phyloP scores from a whole-genome alignment of 345 rosid genomes.

The Boechera retrofracta region DNA sequence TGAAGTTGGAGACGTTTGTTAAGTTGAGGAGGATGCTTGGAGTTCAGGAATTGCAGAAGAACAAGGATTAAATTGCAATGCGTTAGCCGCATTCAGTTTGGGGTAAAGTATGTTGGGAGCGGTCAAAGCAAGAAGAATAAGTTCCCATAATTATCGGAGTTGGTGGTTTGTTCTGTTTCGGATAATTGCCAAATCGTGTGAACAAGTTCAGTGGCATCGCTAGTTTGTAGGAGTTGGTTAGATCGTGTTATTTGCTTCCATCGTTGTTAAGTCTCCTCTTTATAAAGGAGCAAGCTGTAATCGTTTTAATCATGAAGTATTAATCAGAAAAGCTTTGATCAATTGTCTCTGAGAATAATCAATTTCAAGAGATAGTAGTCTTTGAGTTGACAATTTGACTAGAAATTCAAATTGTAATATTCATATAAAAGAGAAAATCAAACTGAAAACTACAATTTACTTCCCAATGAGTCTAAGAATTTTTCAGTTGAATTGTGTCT shows the following conservation, averaged over 20 bases:
- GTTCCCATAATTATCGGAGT: background rate
- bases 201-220: background rate
- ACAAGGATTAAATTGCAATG: background rate
- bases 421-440: no score
- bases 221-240: background rate
- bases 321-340: background rate
- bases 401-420: no score
- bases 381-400: no score
- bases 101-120: background rate
- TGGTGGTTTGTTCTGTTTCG: no score
- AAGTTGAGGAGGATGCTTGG: no score
- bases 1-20: background rate
- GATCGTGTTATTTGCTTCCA: background rate
- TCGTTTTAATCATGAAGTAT: no score
- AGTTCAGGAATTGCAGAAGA: background rate
- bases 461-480: no score
- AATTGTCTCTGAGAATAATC: no score
- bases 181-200: background rate
- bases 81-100: slow-evolving; percentile 3
- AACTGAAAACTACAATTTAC: no score
- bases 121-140: background rate
- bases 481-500: no score
- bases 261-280: background rate
- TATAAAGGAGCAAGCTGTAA: background rate
- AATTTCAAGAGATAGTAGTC: no score